Evolutionary conservation across 805 yeast species (phyloP), one percentile per base, ranked within the genome.

Genomic region (Pichia occidentalis): DNA sequence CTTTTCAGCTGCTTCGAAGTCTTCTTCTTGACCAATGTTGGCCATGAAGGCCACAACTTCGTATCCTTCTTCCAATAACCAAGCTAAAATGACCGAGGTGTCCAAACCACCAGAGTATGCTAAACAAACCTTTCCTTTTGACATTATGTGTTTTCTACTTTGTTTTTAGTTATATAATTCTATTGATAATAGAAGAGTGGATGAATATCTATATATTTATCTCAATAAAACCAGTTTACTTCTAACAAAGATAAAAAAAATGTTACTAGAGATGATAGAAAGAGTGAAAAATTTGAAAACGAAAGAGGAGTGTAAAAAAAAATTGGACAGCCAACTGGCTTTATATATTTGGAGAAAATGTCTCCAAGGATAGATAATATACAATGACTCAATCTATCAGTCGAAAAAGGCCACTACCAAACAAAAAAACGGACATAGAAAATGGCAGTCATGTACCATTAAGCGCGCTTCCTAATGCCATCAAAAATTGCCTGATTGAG

Each of bases 51-150:
- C 97, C 59, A 92, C 80, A 43, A 92, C 98, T 68, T 92, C 98
- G 67, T 90, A 92, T 47, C 97, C 98, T 69, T 92, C 77, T 65
- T 92, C 98, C 50, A 92, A 74, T 63, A 92, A 77, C 98, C 98
- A 92, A 33, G 98, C 98, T 51, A 92, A 78, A 57, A 92, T 92
- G 46, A 92, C 84, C 20, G 97, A 88, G 73, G 98, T 92, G 62
- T 92, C 98, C 56, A 92, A 76, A 71, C 98, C 98, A 57, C 98
- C 98, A 36, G 97, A 92, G 72, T 92, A 92, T 40, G 98, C 98
- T 63, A 92, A 77, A 76, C 98, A 92, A 64, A 92, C 98, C 71
- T 90, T 90, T 61, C 98, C 98, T 67, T 92, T 90, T 36, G 95
- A 81, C 97, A 88, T 88, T 56, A 22, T 7, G 24, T 7, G 10